Evolutionary conservation across 306 rosid species (phyloP).

Genomic region (Inga oerstediana): DNA sequence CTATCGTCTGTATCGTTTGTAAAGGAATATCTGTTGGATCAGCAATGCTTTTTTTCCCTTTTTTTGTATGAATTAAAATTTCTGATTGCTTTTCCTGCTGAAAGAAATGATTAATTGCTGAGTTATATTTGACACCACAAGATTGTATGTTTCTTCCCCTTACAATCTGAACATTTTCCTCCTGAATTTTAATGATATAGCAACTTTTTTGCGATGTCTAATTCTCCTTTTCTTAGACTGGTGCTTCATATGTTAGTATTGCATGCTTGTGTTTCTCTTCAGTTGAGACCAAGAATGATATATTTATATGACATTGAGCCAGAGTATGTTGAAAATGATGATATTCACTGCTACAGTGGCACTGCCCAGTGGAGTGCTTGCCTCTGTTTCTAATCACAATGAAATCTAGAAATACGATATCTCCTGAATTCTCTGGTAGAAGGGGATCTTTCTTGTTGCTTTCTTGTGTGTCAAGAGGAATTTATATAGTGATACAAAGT

Average conservation of each 20-base stretch:
- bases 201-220: slow-evolving; percentile 1
- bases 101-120: neutral
- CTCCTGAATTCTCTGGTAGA: neutral
- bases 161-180: neutral
- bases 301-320: slow-evolving; percentile 5
- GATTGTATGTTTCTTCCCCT: neutral
- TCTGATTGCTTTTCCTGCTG: neutral
- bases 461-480: neutral
- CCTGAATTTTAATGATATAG: neutral
- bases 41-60: neutral
- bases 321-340: neutral
- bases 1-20: neutral
- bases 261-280: neutral
- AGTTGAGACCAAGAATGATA: neutral
- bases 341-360: neutral
- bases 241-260: neutral
- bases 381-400: neutral
- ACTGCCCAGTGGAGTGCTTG: neutral
- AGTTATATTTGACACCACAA: neutral
- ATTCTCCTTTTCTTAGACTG: neutral
- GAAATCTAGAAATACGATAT: neutral
- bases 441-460: neutral
- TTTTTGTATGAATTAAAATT: neutral
- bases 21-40: neutral
- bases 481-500: neutral